Percentiles rank a stretch among this genome's conserved stretches.
Conservation (phyloP, 2,329 filamentous ascomycete genomes). For the Aureobasidium pullulans region DNA sequence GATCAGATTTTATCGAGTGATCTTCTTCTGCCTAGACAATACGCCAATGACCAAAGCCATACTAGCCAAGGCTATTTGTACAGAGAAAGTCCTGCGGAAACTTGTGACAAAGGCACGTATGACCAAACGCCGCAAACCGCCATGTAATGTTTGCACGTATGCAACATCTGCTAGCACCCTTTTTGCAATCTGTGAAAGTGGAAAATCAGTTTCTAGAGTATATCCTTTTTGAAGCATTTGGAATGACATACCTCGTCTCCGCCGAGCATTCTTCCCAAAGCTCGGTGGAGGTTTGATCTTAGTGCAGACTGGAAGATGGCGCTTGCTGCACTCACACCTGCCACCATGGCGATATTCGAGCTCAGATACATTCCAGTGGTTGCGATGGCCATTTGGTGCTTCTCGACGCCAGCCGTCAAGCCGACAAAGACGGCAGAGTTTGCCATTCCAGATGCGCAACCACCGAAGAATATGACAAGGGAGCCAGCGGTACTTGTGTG, state of each 20-base stretch:
- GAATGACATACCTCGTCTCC: constrained; percentile 20
- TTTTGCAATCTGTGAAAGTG: neutral
- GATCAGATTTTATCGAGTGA: neutral
- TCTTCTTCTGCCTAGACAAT: constrained; percentile 1
- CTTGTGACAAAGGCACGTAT: neutral
- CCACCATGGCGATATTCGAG: constrained; percentile 36
- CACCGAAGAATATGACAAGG: constrained; percentile 53
- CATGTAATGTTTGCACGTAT: constrained; percentile 31
- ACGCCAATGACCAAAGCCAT: constrained; percentile 1
- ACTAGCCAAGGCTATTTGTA: constrained; percentile 7
- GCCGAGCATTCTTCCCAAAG: constrained; percentile 26
- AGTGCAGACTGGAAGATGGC: constrained; percentile 33
- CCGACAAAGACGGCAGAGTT: constrained; percentile 43
- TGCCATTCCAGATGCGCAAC: constrained; percentile 44
- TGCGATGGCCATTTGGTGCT: constrained; percentile 43
- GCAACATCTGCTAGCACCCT: constrained; percentile 19
- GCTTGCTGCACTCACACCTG: constrained; percentile 33
- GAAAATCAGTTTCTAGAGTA: constrained; percentile 17
- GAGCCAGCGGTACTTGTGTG: constrained; percentile 49
- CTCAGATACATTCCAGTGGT: constrained; percentile 42
- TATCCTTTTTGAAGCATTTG: neutral
- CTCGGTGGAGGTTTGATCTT: constrained; percentile 24
- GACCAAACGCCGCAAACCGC: constrained; percentile 14
- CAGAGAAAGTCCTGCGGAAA: constrained; percentile 4
- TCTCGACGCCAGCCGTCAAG: constrained; percentile 40